Conservation (phyloP, 805 yeast species). For the Ogataea methylovora region DNA sequence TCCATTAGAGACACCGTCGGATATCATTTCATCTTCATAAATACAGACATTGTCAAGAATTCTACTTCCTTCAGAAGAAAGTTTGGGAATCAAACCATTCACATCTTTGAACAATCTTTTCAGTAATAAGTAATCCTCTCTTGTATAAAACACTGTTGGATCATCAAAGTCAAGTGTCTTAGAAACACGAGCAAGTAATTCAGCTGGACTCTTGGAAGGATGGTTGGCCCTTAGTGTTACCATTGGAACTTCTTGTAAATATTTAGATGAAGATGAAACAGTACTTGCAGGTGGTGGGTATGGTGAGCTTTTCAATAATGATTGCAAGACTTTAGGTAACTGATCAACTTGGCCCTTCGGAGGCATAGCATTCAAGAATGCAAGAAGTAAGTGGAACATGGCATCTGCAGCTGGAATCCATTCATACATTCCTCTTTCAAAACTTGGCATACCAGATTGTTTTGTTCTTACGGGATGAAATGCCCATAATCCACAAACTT, state of each 20-base stretch:
- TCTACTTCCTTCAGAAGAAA: conserved; percentile 70
- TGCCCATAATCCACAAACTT: conserved; percentile 87
- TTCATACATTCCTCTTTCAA: conserved; percentile 61
- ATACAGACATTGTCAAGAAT: conserved; percentile 33
- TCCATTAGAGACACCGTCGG: conserved; percentile 27
- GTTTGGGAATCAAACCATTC: conserved; percentile 48
- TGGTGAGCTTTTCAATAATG: conserved; percentile 52
- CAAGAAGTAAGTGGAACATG: conserved; percentile 67
- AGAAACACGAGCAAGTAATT: conserved; percentile 51
- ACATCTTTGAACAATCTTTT: conserved; percentile 61
- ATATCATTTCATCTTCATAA: conserved; percentile 27
- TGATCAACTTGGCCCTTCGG: conserved; percentile 42
- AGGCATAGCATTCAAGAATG: conserved; percentile 74
- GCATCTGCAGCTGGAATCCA: conserved; percentile 86
- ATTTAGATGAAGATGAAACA: conserved; percentile 14
- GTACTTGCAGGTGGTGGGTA: conserved; percentile 50
- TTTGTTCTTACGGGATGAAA: conserved; percentile 34
- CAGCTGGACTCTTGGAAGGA: conserved; percentile 42
- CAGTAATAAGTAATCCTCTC: conserved; percentile 71
- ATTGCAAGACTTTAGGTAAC: conserved; percentile 61
- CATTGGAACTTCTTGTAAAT: conserved; percentile 28
- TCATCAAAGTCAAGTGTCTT: conserved; percentile 61
- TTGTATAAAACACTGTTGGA: conserved; percentile 59
- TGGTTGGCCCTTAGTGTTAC: conserved; percentile 30
- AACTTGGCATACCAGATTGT: conserved; percentile 34